Percentiles rank a stretch among this genome's conserved stretches.
Conservation (phyloP, 2,329 filamentous ascomycete species). For the Fusarium succisae region DNA sequence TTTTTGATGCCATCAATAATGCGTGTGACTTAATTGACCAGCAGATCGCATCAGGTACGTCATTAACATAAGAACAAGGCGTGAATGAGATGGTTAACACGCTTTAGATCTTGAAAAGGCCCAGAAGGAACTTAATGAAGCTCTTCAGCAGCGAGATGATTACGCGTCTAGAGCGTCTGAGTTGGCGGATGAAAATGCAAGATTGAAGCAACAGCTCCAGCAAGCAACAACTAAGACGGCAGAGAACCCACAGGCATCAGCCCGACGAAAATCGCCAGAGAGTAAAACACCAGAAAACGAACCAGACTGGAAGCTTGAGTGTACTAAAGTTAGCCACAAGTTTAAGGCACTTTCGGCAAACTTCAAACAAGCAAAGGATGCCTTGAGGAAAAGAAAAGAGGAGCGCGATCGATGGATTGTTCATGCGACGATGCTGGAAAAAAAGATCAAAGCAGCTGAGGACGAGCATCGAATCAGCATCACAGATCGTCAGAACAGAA, state of each 20-base stretch:
- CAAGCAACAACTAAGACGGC: conserved; percentile 1
- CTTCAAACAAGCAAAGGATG: conserved; percentile 53
- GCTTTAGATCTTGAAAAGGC: conserved; percentile 51
- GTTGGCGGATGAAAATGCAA: conserved; percentile 34
- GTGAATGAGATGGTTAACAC: conserved; percentile 21
- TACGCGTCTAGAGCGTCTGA: conserved; percentile 6
- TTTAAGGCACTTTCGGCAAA: conserved; percentile 53
- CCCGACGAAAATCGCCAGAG: not conserved
- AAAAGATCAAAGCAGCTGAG: conserved; percentile 56
- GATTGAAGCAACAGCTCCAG: conserved; percentile 27
- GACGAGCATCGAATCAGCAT: conserved; percentile 48
- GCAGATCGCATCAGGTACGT: conserved; percentile 50
- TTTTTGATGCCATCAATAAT: conserved; percentile 52
- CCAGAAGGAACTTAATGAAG: conserved; percentile 50
- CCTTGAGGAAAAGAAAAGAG: conserved; percentile 52
- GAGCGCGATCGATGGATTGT: conserved; percentile 57
- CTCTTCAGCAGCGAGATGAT: conserved; percentile 32
- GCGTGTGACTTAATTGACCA: conserved; percentile 53
- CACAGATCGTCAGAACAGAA: conserved; percentile 32
- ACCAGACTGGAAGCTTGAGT: conserved; percentile 45
- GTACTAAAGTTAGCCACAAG: conserved; percentile 51
- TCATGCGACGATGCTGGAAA: conserved; percentile 55
- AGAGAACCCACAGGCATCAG: not conserved
- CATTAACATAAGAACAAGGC: not conserved
- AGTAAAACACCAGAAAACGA: conserved; percentile 9